Percentiles rank a stretch among this genome's conserved stretches.
phyloP scores from a whole-genome alignment of 2,329 filamentous ascomycete species.

The Xylaria multiplex region DNA sequence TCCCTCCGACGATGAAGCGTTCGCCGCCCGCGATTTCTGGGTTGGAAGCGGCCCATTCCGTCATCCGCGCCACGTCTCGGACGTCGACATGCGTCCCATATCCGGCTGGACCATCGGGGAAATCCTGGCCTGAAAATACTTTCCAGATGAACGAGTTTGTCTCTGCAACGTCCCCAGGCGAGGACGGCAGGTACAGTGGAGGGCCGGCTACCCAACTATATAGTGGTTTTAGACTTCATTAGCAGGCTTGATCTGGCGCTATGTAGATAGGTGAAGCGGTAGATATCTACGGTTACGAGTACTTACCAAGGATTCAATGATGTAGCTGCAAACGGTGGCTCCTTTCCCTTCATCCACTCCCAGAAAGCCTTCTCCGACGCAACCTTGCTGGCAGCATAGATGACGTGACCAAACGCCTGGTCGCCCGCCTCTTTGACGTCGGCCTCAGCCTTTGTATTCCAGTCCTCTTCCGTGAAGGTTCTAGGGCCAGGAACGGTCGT shows the following conservation, averaged over 20 bases:
- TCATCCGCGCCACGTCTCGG: slow-evolving; percentile 55
- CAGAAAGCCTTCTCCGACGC: slow-evolving; percentile 49
- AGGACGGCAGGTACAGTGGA: slow-evolving; percentile 48
- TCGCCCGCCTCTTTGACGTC: slow-evolving; percentile 25
- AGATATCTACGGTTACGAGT: no score
- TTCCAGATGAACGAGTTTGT: slow-evolving; percentile 49
- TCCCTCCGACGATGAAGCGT: slow-evolving; percentile 51
- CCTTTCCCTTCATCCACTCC: slow-evolving; percentile 49
- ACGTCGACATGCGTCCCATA: slow-evolving; percentile 54
- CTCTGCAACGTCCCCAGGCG: slow-evolving; percentile 47
- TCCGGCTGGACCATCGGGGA: slow-evolving; percentile 41
- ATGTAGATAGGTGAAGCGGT: not conserved
- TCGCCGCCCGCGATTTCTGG: slow-evolving; percentile 52
- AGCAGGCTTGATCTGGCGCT: not conserved
- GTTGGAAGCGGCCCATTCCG: slow-evolving; percentile 53
- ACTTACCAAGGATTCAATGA: slow-evolving; percentile 53
- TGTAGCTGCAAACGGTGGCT: slow-evolving; percentile 46
- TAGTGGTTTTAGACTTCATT: not conserved
- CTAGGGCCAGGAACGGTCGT: not conserved
- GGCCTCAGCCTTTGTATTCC: slow-evolving; percentile 24
- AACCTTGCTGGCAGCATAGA: slow-evolving; percentile 49
- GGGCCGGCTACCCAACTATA: slow-evolving; percentile 54
- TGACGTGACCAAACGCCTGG: slow-evolving; percentile 35
- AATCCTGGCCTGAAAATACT: slow-evolving; percentile 49
- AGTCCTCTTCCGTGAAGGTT: slow-evolving; percentile 29